Percentiles rank a stretch among this genome's conserved stretches.
Evolutionary conservation across 768 basidiomycete genomes (phyloP).

Genomic region (Pleurotus platypus): DNA sequence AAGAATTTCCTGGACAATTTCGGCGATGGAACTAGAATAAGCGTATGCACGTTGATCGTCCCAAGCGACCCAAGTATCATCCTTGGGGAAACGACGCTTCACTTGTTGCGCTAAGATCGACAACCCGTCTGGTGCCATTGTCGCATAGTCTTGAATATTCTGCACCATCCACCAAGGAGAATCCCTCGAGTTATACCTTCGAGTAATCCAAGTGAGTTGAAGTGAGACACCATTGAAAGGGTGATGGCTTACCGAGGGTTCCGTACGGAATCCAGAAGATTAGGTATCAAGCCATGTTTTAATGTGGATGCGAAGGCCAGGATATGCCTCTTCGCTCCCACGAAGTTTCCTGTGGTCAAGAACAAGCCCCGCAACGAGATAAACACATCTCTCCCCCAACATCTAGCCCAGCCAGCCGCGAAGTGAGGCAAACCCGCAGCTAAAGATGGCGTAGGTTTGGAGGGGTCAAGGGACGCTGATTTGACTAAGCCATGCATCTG

Average conservation of each 20-base stretch:
- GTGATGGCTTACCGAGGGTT: slow-evolving; percentile 62
- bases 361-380: slow-evolving; percentile 93
- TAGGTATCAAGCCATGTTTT: slow-evolving; percentile 96
- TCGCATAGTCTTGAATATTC: slow-evolving; percentile 93
- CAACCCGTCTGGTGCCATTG: slow-evolving; percentile 79
- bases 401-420: slow-evolving; percentile 87
- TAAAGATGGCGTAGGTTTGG: slow-evolving; percentile 67
- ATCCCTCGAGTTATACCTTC: slow-evolving; percentile 92
- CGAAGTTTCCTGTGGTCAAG: slow-evolving; percentile 87
- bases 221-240: neutral
- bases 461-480: slow-evolving; percentile 85
- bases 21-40: slow-evolving; percentile 81
- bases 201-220: neutral
- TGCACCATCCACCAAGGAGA: slow-evolving; percentile 99
- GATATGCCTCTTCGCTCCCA: slow-evolving; percentile 85
- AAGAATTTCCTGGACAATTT: slow-evolving; percentile 93
- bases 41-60: slow-evolving; percentile 81
- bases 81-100: slow-evolving; percentile 90
- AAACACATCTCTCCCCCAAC: slow-evolving; percentile 95
- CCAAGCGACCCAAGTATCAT: slow-evolving; percentile 94
- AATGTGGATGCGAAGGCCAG: slow-evolving; percentile 88
- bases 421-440: slow-evolving; percentile 98
- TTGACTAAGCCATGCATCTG: slow-evolving; percentile 91
- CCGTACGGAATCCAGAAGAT: slow-evolving; percentile 85
- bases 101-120: slow-evolving; percentile 77